These are phyloP conservation scores for Talaromyces liani DNA, from an alignment of 495 filamentous ascomycete species.

Conservation along the genomic window DNA sequence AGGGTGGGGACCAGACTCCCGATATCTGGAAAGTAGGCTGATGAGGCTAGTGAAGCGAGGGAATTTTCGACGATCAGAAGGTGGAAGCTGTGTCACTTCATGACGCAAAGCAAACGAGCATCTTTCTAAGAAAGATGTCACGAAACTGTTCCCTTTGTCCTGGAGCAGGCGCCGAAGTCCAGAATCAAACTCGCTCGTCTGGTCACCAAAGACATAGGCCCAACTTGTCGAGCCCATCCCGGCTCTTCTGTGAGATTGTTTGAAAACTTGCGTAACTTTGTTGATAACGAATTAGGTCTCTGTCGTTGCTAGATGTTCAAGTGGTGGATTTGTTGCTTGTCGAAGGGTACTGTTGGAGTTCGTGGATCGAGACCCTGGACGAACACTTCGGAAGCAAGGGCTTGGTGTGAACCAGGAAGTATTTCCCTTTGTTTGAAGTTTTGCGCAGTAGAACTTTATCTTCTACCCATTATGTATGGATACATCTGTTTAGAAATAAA, in stretches of 20 bases:
- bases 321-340: neutral
- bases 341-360: neutral
- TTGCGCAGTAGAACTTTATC: neutral
- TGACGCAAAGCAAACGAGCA: slow-evolving; percentile 53
- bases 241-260: neutral
- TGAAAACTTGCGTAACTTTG: neutral
- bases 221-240: slow-evolving; percentile 14
- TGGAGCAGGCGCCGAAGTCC: slow-evolving; percentile 57
- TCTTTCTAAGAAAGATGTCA: slow-evolving; percentile 59
- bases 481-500: neutral
- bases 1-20: slow-evolving; percentile 48
- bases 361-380: neutral
- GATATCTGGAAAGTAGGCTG: slow-evolving; percentile 64
- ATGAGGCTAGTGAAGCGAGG: slow-evolving; percentile 62
- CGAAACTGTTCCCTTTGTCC: slow-evolving; percentile 55
- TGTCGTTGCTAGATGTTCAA: neutral
- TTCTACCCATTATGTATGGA: neutral
- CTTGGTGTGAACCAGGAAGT: neutral
- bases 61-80: slow-evolving; percentile 51
- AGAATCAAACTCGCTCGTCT: slow-evolving; percentile 64
- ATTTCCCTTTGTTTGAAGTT: neutral
- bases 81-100: slow-evolving; percentile 54
- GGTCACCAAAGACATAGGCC: slow-evolving; percentile 65
- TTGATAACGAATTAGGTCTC: neutral
- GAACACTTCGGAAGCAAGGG: slow-evolving; percentile 3